Percentiles rank a stretch among this genome's conserved stretches.
Evolutionary conservation across 2,329 filamentous ascomycete species (phyloP).

Genomic region (Blastomyces parvus): DNA sequence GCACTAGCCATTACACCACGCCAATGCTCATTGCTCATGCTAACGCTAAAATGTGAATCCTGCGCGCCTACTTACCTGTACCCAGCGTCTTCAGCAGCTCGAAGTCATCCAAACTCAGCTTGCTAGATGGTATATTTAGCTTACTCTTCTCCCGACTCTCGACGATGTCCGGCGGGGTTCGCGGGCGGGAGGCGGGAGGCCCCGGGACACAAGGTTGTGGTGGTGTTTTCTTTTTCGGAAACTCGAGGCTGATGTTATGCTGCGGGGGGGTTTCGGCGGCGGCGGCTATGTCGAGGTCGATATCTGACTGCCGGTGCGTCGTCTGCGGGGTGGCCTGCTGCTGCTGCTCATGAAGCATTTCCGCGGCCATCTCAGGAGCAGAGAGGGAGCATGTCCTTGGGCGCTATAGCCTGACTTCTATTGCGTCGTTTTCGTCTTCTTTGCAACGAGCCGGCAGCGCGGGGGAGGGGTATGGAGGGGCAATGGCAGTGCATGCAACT

Average conservation of each 20-base stretch:
- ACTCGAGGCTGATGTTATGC: constrained; percentile 7
- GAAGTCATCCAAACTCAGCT: constrained; percentile 37
- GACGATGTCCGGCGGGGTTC: constrained; percentile 31
- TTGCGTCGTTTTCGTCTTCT: not conserved
- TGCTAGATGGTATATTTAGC: constrained; percentile 29
- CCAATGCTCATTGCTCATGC: not conserved
- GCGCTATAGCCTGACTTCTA: not conserved
- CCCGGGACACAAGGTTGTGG: constrained; percentile 18
- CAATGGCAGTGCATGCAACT: constrained; percentile 1
- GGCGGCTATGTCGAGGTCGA: not conserved
- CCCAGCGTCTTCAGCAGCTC: constrained; percentile 41
- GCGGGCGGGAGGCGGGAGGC: constrained; percentile 23
- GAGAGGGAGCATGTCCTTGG: constrained; percentile 14
- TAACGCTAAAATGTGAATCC: not conserved
- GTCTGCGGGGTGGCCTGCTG: constrained; percentile 7
- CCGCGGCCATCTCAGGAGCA: constrained; percentile 32
- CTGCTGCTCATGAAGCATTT: constrained; percentile 29
- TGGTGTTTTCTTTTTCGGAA: constrained; percentile 22
- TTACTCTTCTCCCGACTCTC: constrained; percentile 31
- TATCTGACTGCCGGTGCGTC: not conserved
- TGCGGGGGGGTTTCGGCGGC: not conserved
- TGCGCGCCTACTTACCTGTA: constrained; percentile 30
- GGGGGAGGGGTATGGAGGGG: constrained; percentile 12
- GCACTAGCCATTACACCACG: not conserved
- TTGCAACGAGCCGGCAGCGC: constrained; percentile 23